phyloP scores from a whole-genome alignment of 108 stramenopile genomes.

The Cylindrotheca closterium region DNA sequence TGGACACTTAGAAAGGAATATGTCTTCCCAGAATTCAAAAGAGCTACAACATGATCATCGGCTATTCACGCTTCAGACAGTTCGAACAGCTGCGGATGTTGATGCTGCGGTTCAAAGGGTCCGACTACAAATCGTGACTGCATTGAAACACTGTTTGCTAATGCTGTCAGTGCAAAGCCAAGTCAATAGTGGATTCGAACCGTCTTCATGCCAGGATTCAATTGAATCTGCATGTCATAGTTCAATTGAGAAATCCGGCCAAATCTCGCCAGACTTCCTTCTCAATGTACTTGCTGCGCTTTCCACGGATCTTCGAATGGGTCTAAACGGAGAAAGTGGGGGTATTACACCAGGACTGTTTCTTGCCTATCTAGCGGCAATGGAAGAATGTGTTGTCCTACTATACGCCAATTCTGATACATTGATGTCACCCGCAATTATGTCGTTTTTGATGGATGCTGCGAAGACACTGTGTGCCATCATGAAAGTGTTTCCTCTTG shows the following conservation, averaged over 20 bases:
- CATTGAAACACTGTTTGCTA: slow-evolving; percentile 11
- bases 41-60: background rate
- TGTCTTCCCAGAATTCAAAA: background rate
- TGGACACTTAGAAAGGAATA: slow-evolving; percentile 15
- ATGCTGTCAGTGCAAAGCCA: background rate
- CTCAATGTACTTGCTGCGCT: slow-evolving; percentile 14
- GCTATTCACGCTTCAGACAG: slow-evolving; percentile 8
- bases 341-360: slow-evolving; percentile 25
- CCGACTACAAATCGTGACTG: slow-evolving; percentile 15
- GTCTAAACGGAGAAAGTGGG: slow-evolving; percentile 31
- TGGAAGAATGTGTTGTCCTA: slow-evolving; percentile 18
- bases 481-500: slow-evolving; percentile 13
- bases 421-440: background rate
- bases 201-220: background rate
- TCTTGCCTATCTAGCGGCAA: slow-evolving; percentile 8
- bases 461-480: slow-evolving; percentile 1
- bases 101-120: slow-evolving; percentile 14
- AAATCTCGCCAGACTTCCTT: slow-evolving; percentile 4
- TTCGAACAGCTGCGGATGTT: slow-evolving; percentile 20
- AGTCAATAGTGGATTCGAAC: background rate
- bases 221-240: background rate
- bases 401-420: background rate
- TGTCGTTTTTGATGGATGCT: slow-evolving; percentile 7
- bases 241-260: background rate
- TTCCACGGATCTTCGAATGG: slow-evolving; percentile 19